Evolutionary conservation across 805 yeast species (phyloP).

Genomic region (Pichia manshurica): DNA sequence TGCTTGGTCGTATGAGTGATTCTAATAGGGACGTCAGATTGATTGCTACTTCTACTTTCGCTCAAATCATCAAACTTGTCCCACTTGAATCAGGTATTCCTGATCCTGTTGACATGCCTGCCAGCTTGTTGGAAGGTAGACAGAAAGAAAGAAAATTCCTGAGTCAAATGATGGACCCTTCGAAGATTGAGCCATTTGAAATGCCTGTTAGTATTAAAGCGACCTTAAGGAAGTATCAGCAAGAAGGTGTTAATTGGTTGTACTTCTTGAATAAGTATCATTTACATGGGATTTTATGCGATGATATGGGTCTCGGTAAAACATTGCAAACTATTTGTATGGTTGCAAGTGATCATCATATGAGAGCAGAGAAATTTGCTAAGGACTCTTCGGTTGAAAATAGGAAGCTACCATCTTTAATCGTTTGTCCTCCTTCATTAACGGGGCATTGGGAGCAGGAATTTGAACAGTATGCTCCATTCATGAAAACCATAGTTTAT

Average conservation of each 20-base stretch:
- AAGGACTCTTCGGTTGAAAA: slow-evolving; percentile 58
- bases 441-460: slow-evolving; percentile 99
- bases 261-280: slow-evolving; percentile 93
- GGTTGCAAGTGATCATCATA: slow-evolving; percentile 89
- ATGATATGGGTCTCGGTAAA: slow-evolving; percentile 98
- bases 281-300: slow-evolving; percentile 95
- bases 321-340: slow-evolving; percentile 96
- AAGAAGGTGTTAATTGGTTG: slow-evolving; percentile 97
- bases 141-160: slow-evolving; percentile 92
- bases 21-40: slow-evolving; percentile 81
- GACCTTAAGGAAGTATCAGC: slow-evolving; percentile 89
- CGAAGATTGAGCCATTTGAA: slow-evolving; percentile 79
- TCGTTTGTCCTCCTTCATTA: slow-evolving; percentile 94
- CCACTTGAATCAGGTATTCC: slow-evolving; percentile 97
- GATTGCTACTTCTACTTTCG: slow-evolving; percentile 92
- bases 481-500: slow-evolving; percentile 73
- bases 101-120: slow-evolving; percentile 89
- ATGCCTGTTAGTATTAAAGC: slow-evolving; percentile 92
- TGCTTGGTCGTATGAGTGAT: slow-evolving; percentile 97
- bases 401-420: slow-evolving; percentile 73
- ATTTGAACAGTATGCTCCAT: slow-evolving; percentile 82
- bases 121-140: slow-evolving; percentile 76
- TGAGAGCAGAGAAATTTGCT: slow-evolving; percentile 66
- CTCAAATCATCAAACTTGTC: slow-evolving; percentile 88
- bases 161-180: slow-evolving; percentile 96